Evolutionary conservation across 2,329 filamentous ascomycete genomes (phyloP).

Genomic region (Trichoderma cornu-damae): DNA sequence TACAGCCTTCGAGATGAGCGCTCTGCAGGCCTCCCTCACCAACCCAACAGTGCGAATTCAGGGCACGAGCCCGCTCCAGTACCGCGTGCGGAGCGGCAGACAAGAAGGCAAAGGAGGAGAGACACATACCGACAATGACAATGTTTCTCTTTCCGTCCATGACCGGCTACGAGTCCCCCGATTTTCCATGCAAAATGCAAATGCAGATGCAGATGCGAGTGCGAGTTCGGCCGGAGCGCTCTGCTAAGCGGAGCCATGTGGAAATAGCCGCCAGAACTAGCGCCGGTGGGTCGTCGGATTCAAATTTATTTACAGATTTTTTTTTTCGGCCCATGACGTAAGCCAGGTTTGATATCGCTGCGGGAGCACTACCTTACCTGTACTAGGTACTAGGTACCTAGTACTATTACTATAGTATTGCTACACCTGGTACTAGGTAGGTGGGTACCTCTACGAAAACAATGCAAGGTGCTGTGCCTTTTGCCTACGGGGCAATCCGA

Average conservation of each 20-base stretch:
- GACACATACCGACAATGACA: constrained; percentile 45
- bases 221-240: background rate
- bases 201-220: background rate
- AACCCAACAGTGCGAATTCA: too few species aligned
- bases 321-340: background rate
- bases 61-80: too few species aligned
- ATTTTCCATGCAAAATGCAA: background rate
- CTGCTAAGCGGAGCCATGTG: background rate
- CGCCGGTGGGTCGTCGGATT: constrained; percentile 10
- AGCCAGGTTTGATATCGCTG: too few species aligned
- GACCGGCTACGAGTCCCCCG: background rate
- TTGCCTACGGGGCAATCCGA: too few species aligned
- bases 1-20: constrained; percentile 31
- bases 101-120: background rate
- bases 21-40: background rate
- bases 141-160: constrained; percentile 42
- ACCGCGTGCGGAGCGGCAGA: too few species aligned
- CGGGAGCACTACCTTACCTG: background rate
- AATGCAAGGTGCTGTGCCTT: too few species aligned
- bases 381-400: background rate
- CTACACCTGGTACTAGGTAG: too few species aligned
- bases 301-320: too few species aligned
- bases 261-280: background rate
- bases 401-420: too few species aligned
- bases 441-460: too few species aligned